Evolutionary conservation across 2,329 filamentous ascomycete species (phyloP), one percentile per base, ranked within the genome.

Genomic region (Trichoderma koningii): DNA sequence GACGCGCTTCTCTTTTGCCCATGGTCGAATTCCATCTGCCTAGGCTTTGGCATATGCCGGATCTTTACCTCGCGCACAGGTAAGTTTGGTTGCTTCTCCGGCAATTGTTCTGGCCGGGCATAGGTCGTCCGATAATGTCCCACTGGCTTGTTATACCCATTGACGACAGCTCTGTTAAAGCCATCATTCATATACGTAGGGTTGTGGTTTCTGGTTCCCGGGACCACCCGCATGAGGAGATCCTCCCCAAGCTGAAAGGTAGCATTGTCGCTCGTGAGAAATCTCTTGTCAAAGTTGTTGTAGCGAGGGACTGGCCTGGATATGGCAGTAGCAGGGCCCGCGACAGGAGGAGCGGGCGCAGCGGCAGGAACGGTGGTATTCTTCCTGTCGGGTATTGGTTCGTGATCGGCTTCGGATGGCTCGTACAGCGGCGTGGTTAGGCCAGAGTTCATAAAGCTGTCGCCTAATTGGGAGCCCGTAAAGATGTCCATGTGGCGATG

Each of bases 371-470:
- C 38, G 2, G 34, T 7, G 7, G 30, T 38, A 15, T 56, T 55
- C 50, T 44, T 66, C 38, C 50, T 52, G 34, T 55, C 42, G 42
- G 44, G 9, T 44, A 63, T 23, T 42, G 67, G 61, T 14, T 69
- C 71, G 6, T 68, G 55, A 3, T 52, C 45, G 7, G 66, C 53
- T 12, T 41, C 56, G 38, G 64, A 55, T 19, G 67, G 72, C 55
- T 76, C 76, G 34, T 75, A 76, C 17, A 70, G 71, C 15, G 77
- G 77, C 15, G 77, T 77, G 12, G 77, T 77, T 5, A 76, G 67
- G 7, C 76, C 74, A 30, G 77, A 79, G 21, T 75, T 73, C 76
- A 79, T 77, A 47, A 79, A 79, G 52, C 72, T 73, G 10, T 79
- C 77, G 14, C 75, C 76, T 5, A 79, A 73, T 65, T 78, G 76